These are phyloP conservation scores for Ajuga chamaepitys DNA, from an alignment of 257 asterid species.

Conservation along the genomic window DNA sequence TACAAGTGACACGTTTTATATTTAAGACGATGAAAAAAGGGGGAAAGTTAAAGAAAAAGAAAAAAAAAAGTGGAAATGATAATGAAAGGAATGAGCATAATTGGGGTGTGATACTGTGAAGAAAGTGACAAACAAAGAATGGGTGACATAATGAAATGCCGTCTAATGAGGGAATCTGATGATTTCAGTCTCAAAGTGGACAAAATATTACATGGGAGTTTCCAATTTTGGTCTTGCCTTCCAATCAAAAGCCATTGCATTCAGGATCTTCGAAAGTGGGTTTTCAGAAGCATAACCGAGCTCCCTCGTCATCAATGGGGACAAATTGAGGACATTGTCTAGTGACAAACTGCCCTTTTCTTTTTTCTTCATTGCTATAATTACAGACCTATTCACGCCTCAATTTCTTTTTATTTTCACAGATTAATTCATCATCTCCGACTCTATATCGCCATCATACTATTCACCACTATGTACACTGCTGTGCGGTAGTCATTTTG, in stretches of 20 bases:
- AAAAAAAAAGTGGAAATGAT: no score
- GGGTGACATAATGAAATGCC: constrained; percentile 46
- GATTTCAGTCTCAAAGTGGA: constrained; percentile 42
- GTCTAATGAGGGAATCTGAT: constrained; percentile 82
- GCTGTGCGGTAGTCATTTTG: no score
- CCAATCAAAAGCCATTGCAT: not conserved
- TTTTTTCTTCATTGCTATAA: constrained; percentile 18
- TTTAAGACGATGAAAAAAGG: no score
- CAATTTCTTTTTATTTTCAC: not conserved
- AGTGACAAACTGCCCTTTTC: constrained; percentile 29
- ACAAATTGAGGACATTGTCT: constrained; percentile 37
- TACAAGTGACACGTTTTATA: no score
- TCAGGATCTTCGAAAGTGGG: constrained; percentile 14
- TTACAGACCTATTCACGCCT: constrained; percentile 8
- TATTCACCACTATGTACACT: no score
- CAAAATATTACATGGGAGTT: constrained; percentile 30
- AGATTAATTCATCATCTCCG: no score
- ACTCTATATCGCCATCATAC: no score
- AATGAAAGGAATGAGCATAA: constrained; percentile 37
- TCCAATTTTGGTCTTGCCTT: constrained; percentile 33
- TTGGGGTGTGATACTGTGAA: constrained; percentile 47
- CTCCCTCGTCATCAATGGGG: constrained; percentile 28
- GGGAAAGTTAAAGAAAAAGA: no score
- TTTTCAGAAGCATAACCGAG: constrained; percentile 14
- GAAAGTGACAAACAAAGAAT: constrained; percentile 48